Conservation (phyloP, 495 filamentous ascomycete genomes). For the Penicilliopsis zonata region DNA sequence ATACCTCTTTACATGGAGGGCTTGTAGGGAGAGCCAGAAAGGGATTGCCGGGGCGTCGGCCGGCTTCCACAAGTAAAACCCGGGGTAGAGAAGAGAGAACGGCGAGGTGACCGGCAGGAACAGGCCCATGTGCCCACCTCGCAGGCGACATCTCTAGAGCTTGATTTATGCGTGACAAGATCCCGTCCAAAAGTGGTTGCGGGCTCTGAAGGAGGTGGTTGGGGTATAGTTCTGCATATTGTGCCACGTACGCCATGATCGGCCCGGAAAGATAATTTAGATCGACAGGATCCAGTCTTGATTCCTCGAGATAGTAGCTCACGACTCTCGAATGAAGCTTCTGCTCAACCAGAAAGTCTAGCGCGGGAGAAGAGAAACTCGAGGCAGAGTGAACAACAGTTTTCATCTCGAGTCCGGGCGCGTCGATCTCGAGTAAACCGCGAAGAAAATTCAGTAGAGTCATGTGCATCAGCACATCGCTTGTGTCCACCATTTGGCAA, state of each 20-base stretch:
- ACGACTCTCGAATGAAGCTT: slow-evolving; percentile 38
- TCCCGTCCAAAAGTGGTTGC: slow-evolving; percentile 22
- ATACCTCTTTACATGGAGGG: slow-evolving; percentile 38
- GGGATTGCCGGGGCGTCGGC: slow-evolving; percentile 28
- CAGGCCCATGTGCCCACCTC: slow-evolving; percentile 39
- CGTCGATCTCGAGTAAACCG: slow-evolving; percentile 41
- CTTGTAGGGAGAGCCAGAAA: slow-evolving; percentile 36
- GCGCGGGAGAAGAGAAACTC: slow-evolving; percentile 36
- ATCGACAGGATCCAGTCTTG: slow-evolving; percentile 38
- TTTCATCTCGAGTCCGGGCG: slow-evolving; percentile 21
- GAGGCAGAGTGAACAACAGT: slow-evolving; percentile 22
- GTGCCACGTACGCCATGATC: slow-evolving; percentile 44
- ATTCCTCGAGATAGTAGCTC: slow-evolving; percentile 40
- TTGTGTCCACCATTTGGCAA: slow-evolving; percentile 59
- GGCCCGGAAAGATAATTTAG: slow-evolving; percentile 38
- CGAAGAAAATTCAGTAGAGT: slow-evolving; percentile 66
- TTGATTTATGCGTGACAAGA: slow-evolving; percentile 32
- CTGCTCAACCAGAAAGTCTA: slow-evolving; percentile 42
- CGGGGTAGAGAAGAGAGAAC: slow-evolving; percentile 48
- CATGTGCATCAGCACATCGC: slow-evolving; percentile 70
- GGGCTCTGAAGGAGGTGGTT: slow-evolving; percentile 39
- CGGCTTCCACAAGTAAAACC: slow-evolving; percentile 38
- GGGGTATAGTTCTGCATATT: slow-evolving; percentile 42
- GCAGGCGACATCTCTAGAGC: slow-evolving; percentile 30
- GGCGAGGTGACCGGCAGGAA: slow-evolving; percentile 41